phyloP scores from a whole-genome alignment of 164 flowering plant species.

The Litsea cubeba region DNA sequence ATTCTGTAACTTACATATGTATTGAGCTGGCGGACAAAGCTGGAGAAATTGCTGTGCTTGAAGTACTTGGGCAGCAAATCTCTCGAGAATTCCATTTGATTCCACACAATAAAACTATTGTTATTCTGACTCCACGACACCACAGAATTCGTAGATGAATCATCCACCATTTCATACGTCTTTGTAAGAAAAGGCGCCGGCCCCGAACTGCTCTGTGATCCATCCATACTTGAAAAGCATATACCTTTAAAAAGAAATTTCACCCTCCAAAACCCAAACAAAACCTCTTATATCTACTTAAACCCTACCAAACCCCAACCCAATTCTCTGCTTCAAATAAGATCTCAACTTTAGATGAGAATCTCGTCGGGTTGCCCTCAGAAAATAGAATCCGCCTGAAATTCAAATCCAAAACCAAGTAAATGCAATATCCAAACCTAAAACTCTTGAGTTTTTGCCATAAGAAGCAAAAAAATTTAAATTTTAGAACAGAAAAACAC shows the following conservation, averaged over 20 bases:
- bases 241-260: background rate
- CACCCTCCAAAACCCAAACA: background rate
- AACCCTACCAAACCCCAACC: background rate
- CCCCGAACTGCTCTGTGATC: constrained; percentile 33
- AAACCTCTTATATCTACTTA: background rate
- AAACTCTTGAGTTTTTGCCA: background rate
- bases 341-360: background rate
- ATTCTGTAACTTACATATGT: constrained; percentile 46
- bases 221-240: constrained; percentile 33
- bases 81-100: constrained; percentile 47
- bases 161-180: constrained; percentile 67
- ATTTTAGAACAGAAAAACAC: background rate
- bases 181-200: constrained; percentile 59
- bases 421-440: background rate
- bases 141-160: constrained; percentile 35
- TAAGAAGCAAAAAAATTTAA: background rate
- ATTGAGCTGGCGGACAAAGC: constrained; percentile 69
- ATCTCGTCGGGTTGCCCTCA: background rate
- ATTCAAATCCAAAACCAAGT: background rate
- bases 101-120: constrained; percentile 58
- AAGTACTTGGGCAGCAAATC: constrained; percentile 62
- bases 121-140: constrained; percentile 51
- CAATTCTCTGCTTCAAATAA: background rate
- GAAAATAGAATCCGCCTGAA: background rate
- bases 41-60: constrained; percentile 75